Base-by-base conservation (phyloP, 345 rosid genomes). In the Viola odorata region DNA sequence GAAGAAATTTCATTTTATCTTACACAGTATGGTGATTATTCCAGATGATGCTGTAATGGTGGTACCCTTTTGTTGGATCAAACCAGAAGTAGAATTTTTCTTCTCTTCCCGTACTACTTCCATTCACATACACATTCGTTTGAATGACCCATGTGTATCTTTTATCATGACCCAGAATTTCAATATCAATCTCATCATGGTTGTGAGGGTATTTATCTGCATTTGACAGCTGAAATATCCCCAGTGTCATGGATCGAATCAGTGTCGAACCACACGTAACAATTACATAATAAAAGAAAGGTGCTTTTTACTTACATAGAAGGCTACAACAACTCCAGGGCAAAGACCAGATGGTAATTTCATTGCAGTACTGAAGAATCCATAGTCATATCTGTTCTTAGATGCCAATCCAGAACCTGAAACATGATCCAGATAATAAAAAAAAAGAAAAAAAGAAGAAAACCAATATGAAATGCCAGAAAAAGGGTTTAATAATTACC, bases 21-120 rank as follows among this genome's bases (percentile, higher is more conserved):
- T 89, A 91, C 96, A 92, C 83, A 17, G 66, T 73, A 53, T 92
- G 98, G 68, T 89, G 94, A 41, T 65, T 63, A 82, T 89, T 89
- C 96, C 96, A 92, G 56, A 89, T 77, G 69, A 92, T 85, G 74
- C 82, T 85, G 76, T 92, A 89, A 55, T 81, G 69, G 36, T 89
- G 98, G 81, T 85, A 70, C 58, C 80, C 64, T 61, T 78, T 78
- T 0, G 96, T 81, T 50, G 96, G 96, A 69, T 92, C 94, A 70
- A 92, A 92, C 96, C 98, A 89, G 64, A 85, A 81, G 65, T 92
- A 84, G 69, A 89, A 92, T 38, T 85, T 89, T 77, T 87, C 98
- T 69, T 92, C 98, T 77, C 98, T 79, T 50, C 98, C 96, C 0
- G 94, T 85, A 49, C 65, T 77, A 63, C 88, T 81, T 69, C 98